Evolutionary conservation across 352 stramenopile genomes (phyloP), one percentile per base, ranked within the genome.

Genomic region (Phytophthora pinifolia): DNA sequence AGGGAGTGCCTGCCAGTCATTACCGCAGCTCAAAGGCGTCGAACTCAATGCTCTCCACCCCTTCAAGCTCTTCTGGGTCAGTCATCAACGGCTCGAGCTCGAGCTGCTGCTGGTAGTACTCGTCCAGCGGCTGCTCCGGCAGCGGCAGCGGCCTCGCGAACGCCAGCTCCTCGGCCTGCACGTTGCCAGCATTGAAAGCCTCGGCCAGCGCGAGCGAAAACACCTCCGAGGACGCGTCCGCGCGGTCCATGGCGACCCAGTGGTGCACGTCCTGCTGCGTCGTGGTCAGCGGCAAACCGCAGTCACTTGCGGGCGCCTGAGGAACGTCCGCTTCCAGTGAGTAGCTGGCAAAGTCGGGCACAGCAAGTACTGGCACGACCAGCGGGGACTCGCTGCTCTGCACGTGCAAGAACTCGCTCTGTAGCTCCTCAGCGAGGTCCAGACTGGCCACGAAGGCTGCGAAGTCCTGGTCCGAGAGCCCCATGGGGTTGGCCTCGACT

Each of bases 221-320:
- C 31, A 55, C 64, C 14, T 69, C 59, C 4, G 64, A 72, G 3
- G 59, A 57, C 12, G 57, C 54, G 18, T 72, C 64, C 4, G 54
- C 64, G 42, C 59, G 59, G 29, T 57, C 32, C 59, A 72, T 69
- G 49, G 54, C 46, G 33, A 59, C 59, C 49, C 62, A 67, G 39
- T 72, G 64, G 18, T 69, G 54, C 35, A 64, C 57, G 36, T 72
- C 53, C 31, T 72, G 63, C 39, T 54, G 43, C 41, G 57, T 8
- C 22, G 63, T 61, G 22, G 47, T 61, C 9, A 32, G 10, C n/a
- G 47, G 42, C 30, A 62, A 45, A 10, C 27, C 30, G 41, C 34
- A 54, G 33, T 61, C 49, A 5, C 17, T 48, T 2, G 46, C 30
- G 2, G 46, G 32, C 1, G 33, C 18, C 27, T 17, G 5, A 25